Evolutionary conservation across 257 asterid genomes (phyloP).

Genomic region (Nicotiana undulata): DNA sequence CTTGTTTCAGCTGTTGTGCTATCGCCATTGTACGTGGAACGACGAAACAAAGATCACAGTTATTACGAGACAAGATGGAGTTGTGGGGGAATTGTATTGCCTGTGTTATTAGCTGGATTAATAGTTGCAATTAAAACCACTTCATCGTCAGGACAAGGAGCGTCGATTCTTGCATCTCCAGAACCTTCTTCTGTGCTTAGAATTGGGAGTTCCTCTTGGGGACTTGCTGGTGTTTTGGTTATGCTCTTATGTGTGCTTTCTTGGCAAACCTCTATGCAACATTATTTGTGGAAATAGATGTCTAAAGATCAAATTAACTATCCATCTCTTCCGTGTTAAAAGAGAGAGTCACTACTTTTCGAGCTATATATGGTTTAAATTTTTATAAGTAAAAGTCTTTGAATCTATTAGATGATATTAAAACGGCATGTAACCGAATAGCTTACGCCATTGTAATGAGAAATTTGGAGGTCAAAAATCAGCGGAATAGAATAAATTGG

Average conservation of each 20-base stretch:
- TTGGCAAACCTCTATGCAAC: slow-evolving; percentile 49
- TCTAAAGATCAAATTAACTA: neutral
- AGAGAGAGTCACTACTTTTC: neutral
- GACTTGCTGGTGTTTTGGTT: slow-evolving; percentile 55
- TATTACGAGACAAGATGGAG: slow-evolving; percentile 46
- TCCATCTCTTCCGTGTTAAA: neutral
- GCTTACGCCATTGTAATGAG: neutral
- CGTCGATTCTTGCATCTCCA: neutral
- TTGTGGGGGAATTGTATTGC: slow-evolving; percentile 52
- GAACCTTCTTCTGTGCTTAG: slow-evolving; percentile 25
- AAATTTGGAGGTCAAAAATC: neutral
- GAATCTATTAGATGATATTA: neutral
- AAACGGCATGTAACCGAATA: neutral
- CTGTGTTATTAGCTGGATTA: slow-evolving; percentile 51
- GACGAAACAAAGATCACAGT: slow-evolving; percentile 24
- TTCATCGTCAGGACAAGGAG: slow-evolving; percentile 16
- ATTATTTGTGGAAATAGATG: slow-evolving; percentile 44
- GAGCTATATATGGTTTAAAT: neutral
- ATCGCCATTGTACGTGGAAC: slow-evolving; percentile 48
- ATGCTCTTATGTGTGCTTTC: slow-evolving; percentile 51
- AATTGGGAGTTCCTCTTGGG: slow-evolving; percentile 62
- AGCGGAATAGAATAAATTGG: neutral
- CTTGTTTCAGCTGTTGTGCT: slow-evolving; percentile 49
- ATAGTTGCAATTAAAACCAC: slow-evolving; percentile 60
- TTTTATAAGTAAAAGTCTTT: neutral